phyloP scores from a whole-genome alignment of 2,329 filamentous ascomycete species.

The Periconia sp. region DNA sequence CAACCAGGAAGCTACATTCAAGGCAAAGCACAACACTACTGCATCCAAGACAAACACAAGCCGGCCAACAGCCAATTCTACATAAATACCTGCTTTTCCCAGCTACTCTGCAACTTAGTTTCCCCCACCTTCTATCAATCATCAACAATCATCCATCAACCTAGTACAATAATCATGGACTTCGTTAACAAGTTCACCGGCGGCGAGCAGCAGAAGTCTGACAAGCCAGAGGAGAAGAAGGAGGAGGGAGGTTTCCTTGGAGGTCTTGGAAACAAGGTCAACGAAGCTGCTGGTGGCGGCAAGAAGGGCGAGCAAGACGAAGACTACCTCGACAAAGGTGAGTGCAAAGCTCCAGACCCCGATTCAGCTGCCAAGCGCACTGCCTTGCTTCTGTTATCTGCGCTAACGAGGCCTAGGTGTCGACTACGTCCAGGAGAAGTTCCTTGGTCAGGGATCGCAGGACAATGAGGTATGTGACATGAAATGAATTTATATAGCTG shows the following conservation, averaged over 20 bases:
- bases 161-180: conserved; percentile 49
- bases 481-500: no score
- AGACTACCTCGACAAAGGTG: conserved; percentile 82
- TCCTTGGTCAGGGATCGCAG: conserved; percentile 73
- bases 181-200: conserved; percentile 56
- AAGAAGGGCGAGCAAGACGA: conserved; percentile 80
- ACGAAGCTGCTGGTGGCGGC: conserved; percentile 75
- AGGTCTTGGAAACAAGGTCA: conserved; percentile 73
- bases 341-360: conserved; percentile 5
- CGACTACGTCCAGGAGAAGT: conserved; percentile 78
- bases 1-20: conserved; percentile 6
- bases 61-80: conserved; percentile 1
- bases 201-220: conserved; percentile 35
- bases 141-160: conserved; percentile 11
- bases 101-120: neutral
- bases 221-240: conserved; percentile 38
- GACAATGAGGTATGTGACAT: conserved; percentile 52
- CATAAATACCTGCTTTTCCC: conserved; percentile 22
- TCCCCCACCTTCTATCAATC: conserved; percentile 4
- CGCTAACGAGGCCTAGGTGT: conserved; percentile 60
- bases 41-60: conserved; percentile 12
- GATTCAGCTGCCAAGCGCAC: conserved; percentile 9
- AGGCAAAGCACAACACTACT: conserved; percentile 6
- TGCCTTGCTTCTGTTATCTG: conserved; percentile 9
- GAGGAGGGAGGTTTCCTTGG: conserved; percentile 57